These are phyloP conservation scores for Psilocybe cubensis DNA, from an alignment of 768 basidiomycete species.

Conservation along the genomic window DNA sequence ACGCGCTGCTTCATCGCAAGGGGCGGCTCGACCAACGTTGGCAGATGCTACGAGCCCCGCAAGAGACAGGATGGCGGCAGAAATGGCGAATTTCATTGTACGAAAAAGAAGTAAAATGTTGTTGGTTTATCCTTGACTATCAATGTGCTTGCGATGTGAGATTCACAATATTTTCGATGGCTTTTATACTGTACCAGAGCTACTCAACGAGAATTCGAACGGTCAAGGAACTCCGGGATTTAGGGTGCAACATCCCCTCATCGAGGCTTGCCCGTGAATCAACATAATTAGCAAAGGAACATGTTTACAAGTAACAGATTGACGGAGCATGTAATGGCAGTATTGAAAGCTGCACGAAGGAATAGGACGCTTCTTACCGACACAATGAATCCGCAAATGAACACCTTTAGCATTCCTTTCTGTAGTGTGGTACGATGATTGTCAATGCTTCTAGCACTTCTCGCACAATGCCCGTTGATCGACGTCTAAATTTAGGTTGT, in stretches of 20 bases:
- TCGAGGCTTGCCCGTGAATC: background rate
- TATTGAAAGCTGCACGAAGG: too few relatives aligned
- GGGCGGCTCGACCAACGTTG: background rate
- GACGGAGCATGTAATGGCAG: too few relatives aligned
- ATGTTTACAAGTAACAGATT: too few relatives aligned
- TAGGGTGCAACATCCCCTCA: background rate
- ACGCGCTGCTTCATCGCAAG: constrained; percentile 5
- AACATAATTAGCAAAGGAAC: too few relatives aligned
- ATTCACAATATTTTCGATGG: background rate
- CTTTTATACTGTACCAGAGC: background rate
- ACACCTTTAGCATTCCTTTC: too few relatives aligned
- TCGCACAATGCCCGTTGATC: background rate
- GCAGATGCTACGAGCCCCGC: constrained; percentile 2
- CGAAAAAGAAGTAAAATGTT: background rate
- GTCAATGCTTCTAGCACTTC: too few relatives aligned
- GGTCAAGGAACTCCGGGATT: background rate
- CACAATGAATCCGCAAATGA: too few relatives aligned
- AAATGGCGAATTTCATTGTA: constrained; percentile 8
- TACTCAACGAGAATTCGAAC: background rate
- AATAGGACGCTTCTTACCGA: too few relatives aligned
- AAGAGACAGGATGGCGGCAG: constrained; percentile 1
- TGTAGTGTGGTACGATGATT: too few relatives aligned
- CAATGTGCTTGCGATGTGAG: background rate
- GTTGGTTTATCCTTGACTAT: background rate
- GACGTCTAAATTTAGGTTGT: background rate